Conservation (phyloP, 177 flowering plant species). For the Vitis hybrid region DNA sequence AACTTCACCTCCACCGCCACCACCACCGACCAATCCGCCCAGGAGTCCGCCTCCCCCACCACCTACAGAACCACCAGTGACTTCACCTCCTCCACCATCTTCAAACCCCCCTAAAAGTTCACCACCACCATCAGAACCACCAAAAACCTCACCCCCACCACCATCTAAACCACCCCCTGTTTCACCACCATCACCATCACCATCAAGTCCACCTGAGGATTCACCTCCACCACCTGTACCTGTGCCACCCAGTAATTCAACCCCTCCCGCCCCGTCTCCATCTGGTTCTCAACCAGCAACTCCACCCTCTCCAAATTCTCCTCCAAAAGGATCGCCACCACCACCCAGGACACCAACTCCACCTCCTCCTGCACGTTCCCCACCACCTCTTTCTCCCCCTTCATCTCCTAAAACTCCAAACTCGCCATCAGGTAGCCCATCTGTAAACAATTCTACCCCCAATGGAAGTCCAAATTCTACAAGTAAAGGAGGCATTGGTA, state of each 20-base stretch:
- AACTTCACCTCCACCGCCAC: conserved; percentile 25
- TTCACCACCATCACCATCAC: conserved; percentile 19
- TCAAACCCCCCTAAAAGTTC: conserved; percentile 14
- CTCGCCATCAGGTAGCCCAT: conserved; percentile 20
- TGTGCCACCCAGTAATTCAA: conserved; percentile 9
- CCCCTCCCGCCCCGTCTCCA: conserved; percentile 21
- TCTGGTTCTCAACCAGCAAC: conserved; percentile 26
- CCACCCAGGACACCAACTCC: conserved; percentile 5
- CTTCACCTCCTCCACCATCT: conserved; percentile 20
- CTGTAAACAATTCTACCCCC: conserved; percentile 13
- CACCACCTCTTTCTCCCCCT: conserved; percentile 14
- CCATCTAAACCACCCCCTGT: conserved; percentile 14
- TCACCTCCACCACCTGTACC: conserved; percentile 19
- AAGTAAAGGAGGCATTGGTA: conserved; percentile 31
- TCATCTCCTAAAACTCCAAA: neutral
- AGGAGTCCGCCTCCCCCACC: conserved; percentile 5
- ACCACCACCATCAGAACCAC: conserved; percentile 26
- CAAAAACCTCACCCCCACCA: conserved; percentile 22
- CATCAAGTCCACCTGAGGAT: conserved; percentile 11
- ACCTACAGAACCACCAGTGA: conserved; percentile 22
- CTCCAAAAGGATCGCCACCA: conserved; percentile 10
- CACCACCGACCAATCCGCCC: neutral
- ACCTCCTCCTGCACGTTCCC: neutral
- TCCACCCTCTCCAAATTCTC: conserved; percentile 27
- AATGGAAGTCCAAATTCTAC: conserved; percentile 19